Evolutionary conservation across 2,329 filamentous ascomycete genomes (phyloP), one percentile per base, ranked within the genome.

Genomic region (Ascomycota sp.): DNA sequence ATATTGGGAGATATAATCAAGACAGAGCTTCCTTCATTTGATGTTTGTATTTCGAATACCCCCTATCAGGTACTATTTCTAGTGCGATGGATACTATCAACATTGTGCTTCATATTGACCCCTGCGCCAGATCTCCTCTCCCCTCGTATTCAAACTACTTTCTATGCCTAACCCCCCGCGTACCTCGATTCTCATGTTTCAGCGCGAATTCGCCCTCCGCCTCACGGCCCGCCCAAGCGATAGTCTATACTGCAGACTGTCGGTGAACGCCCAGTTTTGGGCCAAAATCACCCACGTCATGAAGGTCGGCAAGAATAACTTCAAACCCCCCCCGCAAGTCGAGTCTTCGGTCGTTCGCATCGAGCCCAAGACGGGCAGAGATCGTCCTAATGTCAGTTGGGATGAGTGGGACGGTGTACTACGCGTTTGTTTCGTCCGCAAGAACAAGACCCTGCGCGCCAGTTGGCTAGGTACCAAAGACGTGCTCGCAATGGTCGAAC

Each of bases 271-370:
- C 12, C 86, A 95, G 48, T 92, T 95, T 64, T 94, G 59, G 50
- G 79, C 62, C 35, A 62, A 60, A 35, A 61, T 64, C 43, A 61
- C 59, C n/a, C 60, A 65, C 50, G 72, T 92, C 41, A 81, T 92
- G 75, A 93, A 93, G 57, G 86, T 95, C 27, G 83, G 85, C 38
- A 79, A 76, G 55, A 89, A 91, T 55, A 95, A 95, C 58, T 98
- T 95, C 65, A 82, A 81, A 36, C 89, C 89, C 0, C 86, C 89
- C 1, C 89, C 89, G 7, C 70, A 82, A 45, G 89, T 98, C 33
- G 89, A 98, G 53, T 81, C 73, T 7, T 85, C 77, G 33, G 85
- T 94, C 6, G 83, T 94, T 28, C 69, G 85, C 35, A 77, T 94
- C 40, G 80, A 86, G 46, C 83, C 83, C 15, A 91, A 94, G 57